Conservation (phyloP, 169 alveolate species). For the Eimeria necatrix region DNA sequence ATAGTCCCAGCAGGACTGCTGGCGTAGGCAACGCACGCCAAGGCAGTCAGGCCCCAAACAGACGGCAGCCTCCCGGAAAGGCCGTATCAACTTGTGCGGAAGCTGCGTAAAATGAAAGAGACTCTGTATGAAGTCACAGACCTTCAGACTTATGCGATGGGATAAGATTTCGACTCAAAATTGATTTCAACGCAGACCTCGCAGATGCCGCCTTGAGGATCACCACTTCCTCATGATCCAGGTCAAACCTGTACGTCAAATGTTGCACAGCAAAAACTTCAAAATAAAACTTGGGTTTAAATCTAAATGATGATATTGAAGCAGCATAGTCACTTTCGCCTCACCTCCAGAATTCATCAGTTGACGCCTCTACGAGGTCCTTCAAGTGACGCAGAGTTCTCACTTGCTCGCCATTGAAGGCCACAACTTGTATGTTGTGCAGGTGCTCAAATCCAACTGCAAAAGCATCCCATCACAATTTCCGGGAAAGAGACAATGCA, state of each 20-base stretch:
- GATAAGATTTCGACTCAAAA: constrained; percentile 71
- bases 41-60: too few relatives aligned
- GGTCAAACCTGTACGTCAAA: constrained; percentile 71
- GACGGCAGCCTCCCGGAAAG: too few relatives aligned
- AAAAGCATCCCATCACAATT: background rate
- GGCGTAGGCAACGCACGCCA: too few relatives aligned
- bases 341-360: constrained; percentile 80
- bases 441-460: constrained; percentile 81
- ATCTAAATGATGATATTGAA: too few relatives aligned
- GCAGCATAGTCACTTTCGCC: background rate
- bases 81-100: too few relatives aligned
- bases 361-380: constrained; percentile 68
- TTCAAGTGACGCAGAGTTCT: constrained; percentile 68
- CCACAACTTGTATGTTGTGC: constrained; percentile 50
- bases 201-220: constrained; percentile 75
- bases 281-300: too few relatives aligned
- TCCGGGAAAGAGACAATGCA: background rate
- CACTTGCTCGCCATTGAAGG: constrained; percentile 65
- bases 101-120: too few relatives aligned
- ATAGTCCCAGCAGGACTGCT: too few relatives aligned
- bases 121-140: background rate
- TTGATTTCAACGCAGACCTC: constrained; percentile 54
- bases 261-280: background rate
- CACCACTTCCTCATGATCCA: constrained; percentile 79
- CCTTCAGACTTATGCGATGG: constrained; percentile 72